Base-by-base conservation (phyloP, 768 basidiomycete genomes). In the Hericium coralloides region DNA sequence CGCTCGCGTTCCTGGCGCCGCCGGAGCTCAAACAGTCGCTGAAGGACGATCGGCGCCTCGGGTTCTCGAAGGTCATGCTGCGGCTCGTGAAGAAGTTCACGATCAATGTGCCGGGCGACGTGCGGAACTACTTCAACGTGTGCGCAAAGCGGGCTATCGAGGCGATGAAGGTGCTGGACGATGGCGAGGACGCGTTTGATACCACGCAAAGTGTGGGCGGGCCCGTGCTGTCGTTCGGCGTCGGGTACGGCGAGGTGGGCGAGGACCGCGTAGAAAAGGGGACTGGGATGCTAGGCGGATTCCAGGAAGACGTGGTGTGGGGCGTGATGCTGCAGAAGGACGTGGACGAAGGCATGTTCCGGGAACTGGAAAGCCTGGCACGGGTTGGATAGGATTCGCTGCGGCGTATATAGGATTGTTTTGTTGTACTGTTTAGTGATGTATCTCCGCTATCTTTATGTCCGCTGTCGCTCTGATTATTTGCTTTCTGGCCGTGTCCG, bases 1-100 rank as follows among this genome's bases (percentile, higher is more conserved):
- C 85, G 38, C 73, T 98, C 60, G 82, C 85, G 22, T 98, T 93
- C 75, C 74, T 95, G 55, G 82, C 92, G 3, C 80, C 92, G 2
- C 84, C 85, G 3, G 76, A 79, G 25, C 66, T 95, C 60, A 93
- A 95, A 72, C 74, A 77, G 55, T 79, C 72, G 59, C 77, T 93
- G 62, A 88, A 89, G 63, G 68, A 71, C 10, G 81, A 90, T 67
- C 77, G 80, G 52, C 72, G 72, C 41, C 76, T 94, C 26, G 85
- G 86, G 36, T 85, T 89, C 68, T 77, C 82, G 53, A 75, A 76
- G 47, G 76, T 92, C 37, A 78, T 95, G 76, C 73, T 89, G 59
- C 76, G 90, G 55, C 73, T 92, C 68, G 75, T 88, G 7, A 84
- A 84, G 61, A 81, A 79, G 63, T 80, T 88, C 64, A 70, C 86